Evolutionary conservation across 176 grass and related monocot genomes (phyloP), one percentile per base, ranked within the genome.

Genomic region (Carex littledalei): DNA sequence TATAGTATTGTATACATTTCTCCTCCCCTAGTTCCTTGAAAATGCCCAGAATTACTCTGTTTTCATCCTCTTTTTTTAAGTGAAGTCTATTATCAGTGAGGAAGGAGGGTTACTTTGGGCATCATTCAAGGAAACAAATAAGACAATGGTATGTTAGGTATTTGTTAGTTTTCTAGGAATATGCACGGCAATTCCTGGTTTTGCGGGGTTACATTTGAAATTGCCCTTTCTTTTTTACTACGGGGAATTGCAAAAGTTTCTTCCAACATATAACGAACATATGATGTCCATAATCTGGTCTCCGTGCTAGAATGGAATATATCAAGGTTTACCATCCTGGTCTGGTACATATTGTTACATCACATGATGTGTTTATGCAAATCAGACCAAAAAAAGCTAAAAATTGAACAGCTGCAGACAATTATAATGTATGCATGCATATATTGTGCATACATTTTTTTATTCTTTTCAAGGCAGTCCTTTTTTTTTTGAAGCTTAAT

Each of bases 391-490:
- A 47, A 47, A 47, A 70, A 39, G 34, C 14, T 72, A 35, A 72
- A 43, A 43, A 8, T 17, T 21, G 1, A 71, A 45, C 6, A 47
- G 21, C 21, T 47, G 13, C 78, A 22, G 29, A 81, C 41, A 12
- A 67, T 50, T 60, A 20, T 81, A 63, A 52, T 39, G 5, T 61
- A 12, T 80, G 9, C 35, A 17, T 68, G 39, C 41, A 83, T 50
- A 35, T 32, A 29, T 47, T 67, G 18, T 29, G 13, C 85, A 5
- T 83, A 76, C 73, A 57, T 12, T 64, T 88, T 64, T 88, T 78
- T 39, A 69, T 67, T 71, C 3, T 55, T 55, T 63, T 54, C 71
- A 87, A 72, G 55, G 57, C 61, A 79, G 66, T 67, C 6, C 80
- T 35, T 63, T 81, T 45, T 82, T 85, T 8, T 78, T 29, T 29